These are phyloP conservation scores for Claviceps sp. DNA, from an alignment of 2,329 filamentous ascomycete genomes.

Conservation along the genomic window DNA sequence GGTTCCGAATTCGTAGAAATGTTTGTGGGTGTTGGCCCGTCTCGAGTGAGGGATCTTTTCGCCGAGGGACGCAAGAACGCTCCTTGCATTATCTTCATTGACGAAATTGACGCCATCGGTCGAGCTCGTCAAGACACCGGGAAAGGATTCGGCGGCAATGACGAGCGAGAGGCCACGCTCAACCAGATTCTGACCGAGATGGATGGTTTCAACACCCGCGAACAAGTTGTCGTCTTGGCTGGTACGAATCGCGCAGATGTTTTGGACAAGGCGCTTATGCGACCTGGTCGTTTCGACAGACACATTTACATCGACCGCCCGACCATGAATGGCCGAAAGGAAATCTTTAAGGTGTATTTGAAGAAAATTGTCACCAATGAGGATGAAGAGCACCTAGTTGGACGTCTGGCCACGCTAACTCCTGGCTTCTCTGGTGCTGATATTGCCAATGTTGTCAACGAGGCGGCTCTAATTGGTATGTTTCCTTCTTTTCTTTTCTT, in stretches of 20 bases:
- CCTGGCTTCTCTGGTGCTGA: slow-evolving; percentile 96
- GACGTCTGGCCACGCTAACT: slow-evolving; percentile 80
- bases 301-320: slow-evolving; percentile 92
- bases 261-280: slow-evolving; percentile 89
- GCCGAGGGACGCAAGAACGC: slow-evolving; percentile 89
- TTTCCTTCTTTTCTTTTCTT: neutral
- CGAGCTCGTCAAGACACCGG: slow-evolving; percentile 74
- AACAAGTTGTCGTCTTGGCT: slow-evolving; percentile 91
- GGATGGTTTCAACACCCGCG: slow-evolving; percentile 96
- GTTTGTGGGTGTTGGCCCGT: slow-evolving; percentile 98
- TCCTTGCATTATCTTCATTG: slow-evolving; percentile 98
- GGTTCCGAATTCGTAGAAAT: slow-evolving; percentile 99
- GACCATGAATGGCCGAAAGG: slow-evolving; percentile 90
- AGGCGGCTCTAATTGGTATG: slow-evolving; percentile 89
- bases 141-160: slow-evolving; percentile 66
- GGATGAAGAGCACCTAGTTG: slow-evolving; percentile 75
- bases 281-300: slow-evolving; percentile 90
- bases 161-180: slow-evolving; percentile 90
- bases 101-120: slow-evolving; percentile 97
- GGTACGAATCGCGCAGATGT: slow-evolving; percentile 94
- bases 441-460: slow-evolving; percentile 96
- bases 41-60: slow-evolving; percentile 87
- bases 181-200: slow-evolving; percentile 99
- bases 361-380: slow-evolving; percentile 90
- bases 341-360: slow-evolving; percentile 91